Evolutionary conservation across 2,329 filamentous ascomycete species (phyloP), one percentile per base, ranked within the genome.

Genomic region (Verticillium nonalfalfae): DNA sequence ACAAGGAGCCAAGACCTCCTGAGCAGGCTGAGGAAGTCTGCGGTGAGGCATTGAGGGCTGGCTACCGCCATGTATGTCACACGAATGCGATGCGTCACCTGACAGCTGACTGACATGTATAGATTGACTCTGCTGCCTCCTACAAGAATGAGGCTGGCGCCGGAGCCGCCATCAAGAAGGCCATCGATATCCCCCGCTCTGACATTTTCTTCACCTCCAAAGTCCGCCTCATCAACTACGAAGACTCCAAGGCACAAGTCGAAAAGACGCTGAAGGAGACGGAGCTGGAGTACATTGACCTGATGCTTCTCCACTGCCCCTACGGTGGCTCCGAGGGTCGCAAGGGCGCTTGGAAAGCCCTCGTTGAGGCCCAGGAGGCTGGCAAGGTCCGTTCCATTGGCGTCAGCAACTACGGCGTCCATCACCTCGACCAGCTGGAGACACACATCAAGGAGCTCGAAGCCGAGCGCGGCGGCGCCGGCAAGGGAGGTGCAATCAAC

Each of bases 401-500:
- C 58, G 77, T 88, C n/a, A 85, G 82, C 72, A 88, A 88, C 75
- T 88, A 86, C 68, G 85, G 85, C 57, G 78, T 87, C 14, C 80
- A 86, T 64, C 86, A 88, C 67, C 76, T 89, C 3, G 77, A 85
- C 56, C 85, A 88, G 72, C 75, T 88, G 35, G 81, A 86, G 72
- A 70, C 69, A 60, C 81, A 86, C 72, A 87, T 86, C 62, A 77
- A 75, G 59, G 84, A 88, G 72, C 81, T 88, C 0, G 88, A 90
- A 68, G 70, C 72, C 18, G 84, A 85, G 72, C 81, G 83, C 54
- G 81, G 86, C 56, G 85, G 85, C 1, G 76, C 79, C 61, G 88
- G 87, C 10, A 87, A 85, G 66, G 87, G 85, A 55, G 91, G 91
- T 31, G 78, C 91, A 50, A 83, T 97, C 69, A 90, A 88, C 63